Conservation (phyloP, 2,329 filamentous ascomycete species). For the Pseudocercospora cruenta region DNA sequence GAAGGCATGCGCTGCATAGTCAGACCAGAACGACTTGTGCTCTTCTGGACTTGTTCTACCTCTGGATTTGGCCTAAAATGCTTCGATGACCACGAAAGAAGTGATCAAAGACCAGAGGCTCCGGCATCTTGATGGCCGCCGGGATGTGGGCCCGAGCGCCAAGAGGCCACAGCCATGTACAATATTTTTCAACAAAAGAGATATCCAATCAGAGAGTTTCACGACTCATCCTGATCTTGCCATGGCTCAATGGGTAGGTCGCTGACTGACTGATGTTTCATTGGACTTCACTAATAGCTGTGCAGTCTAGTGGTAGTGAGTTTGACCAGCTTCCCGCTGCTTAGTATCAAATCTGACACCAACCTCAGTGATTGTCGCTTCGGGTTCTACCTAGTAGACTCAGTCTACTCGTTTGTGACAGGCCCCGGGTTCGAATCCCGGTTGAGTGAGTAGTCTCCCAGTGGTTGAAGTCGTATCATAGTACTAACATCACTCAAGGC, state of each 20-base stretch:
- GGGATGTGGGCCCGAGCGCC: not conserved
- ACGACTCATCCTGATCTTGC: not conserved
- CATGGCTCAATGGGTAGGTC: not conserved
- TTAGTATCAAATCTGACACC: not conserved
- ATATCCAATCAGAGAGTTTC: not conserved
- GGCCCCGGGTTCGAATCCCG: slow-evolving; percentile 29
- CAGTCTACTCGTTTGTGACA: slow-evolving; percentile 29
- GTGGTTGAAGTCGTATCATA: no score
- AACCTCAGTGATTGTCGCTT: slow-evolving; percentile 29
- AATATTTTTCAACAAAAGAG: not conserved
- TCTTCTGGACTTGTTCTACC: not conserved
- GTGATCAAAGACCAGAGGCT: not conserved
- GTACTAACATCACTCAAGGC: no score
- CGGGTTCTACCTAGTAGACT: slow-evolving; percentile 26
- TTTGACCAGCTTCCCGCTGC: not conserved
- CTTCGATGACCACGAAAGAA: not conserved
- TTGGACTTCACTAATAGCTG: not conserved
- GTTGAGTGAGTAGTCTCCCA: slow-evolving; percentile 12
- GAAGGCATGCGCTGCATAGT: not conserved
- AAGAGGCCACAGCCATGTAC: not conserved
- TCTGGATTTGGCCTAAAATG: not conserved
- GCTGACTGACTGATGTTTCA: not conserved
- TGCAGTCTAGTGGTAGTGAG: slow-evolving; percentile 2
- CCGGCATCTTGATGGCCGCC: not conserved
- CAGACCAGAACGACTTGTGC: not conserved